phyloP scores from a whole-genome alignment of 768 basidiomycete genomes.

The Pleurotus citrinopileatus region DNA sequence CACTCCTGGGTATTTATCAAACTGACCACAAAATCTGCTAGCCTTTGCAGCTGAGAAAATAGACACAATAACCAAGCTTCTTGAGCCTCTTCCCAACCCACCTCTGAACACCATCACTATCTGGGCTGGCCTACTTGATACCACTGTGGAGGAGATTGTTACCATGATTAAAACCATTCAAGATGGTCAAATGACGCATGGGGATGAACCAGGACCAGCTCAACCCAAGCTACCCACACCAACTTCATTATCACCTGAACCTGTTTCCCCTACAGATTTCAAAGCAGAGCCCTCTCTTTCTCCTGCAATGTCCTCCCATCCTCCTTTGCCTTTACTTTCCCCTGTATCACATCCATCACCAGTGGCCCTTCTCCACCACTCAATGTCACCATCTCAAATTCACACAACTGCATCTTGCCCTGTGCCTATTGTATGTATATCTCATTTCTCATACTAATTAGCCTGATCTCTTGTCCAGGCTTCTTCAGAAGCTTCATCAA shows the following conservation, averaged over 20 bases:
- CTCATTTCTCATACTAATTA: not conserved
- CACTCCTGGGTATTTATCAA: too few relatives aligned
- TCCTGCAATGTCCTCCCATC: constrained; percentile 15
- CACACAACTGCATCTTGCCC: too few relatives aligned
- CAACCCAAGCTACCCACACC: too few relatives aligned
- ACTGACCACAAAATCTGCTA: constrained; percentile 8
- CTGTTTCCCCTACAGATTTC: constrained; percentile 7
- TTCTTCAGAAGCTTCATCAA: not conserved
- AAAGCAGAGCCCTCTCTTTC: constrained; percentile 19
- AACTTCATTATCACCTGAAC: constrained; percentile 23
- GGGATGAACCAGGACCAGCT: too few relatives aligned
- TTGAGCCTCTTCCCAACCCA: constrained; percentile 20
- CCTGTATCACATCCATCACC: too few relatives aligned
- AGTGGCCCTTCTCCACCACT: too few relatives aligned
- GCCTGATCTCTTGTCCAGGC: not conserved
- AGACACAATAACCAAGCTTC: constrained; percentile 21
- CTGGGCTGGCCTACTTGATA: constrained; percentile 28
- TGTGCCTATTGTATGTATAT: too few relatives aligned
- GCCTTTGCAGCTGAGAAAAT: constrained; percentile 20
- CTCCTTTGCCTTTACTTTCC: too few relatives aligned
- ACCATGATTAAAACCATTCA: constrained; percentile 20
- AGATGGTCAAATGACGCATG: too few relatives aligned
- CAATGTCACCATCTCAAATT: too few relatives aligned
- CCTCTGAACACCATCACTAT: constrained; percentile 21
- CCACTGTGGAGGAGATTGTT: constrained; percentile 14